Base-by-base conservation (phyloP, 805 yeast species). In the Metschnikowia lunata region DNA sequence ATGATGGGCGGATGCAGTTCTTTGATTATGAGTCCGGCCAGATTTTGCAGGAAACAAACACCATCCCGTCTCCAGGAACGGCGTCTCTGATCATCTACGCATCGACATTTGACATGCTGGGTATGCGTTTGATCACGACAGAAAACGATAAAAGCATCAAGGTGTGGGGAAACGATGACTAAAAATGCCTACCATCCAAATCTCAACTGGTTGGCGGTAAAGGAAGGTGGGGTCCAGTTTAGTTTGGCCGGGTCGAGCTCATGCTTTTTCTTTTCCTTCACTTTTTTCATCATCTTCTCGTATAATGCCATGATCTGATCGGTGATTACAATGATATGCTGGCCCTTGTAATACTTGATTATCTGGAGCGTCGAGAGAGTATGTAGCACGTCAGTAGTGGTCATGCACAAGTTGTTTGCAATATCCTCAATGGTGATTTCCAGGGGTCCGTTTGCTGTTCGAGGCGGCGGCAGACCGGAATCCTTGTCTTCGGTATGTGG, bases 201-300 rank as follows among this genome's bases (percentile, higher is more conserved):
- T 56, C 97, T 75, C 58, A 93, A 71, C 71, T 93, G 98, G 42
- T 96, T 90, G 23, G 97, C 96, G 4, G 97, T 91, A 62, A 85
- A 86, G 67, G 87, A 85, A 0, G 99, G 99, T 8, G 99, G 98
- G 52, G 84, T 86, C 99, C 99, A 93, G 13, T 74, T 71, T 45
- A 93, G 72, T 56, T 78, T 79, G 1, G 71, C 66, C 0, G 96
- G 83, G 56, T 85, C 89, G 43, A 93, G 75, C 42, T 79, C 75
- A 57, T 88, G 91, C 56, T 83, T 79, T 59, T 85, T 82, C 68
- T 85, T 86, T 45, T 79, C 81, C 61, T 79, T 78, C 23, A 71
- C 65, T 48, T 69, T 69, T 50, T 66, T 67, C 29, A 67, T 59
- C 46, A 79, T 54, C 59, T 80, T 82, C 18, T 90, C 90, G 59